A percentile compares a stretch with the other conserved stretches of the same genome.
Evolutionary conservation across 768 basidiomycete species (phyloP).

Genomic region (Russula olivacea): DNA sequence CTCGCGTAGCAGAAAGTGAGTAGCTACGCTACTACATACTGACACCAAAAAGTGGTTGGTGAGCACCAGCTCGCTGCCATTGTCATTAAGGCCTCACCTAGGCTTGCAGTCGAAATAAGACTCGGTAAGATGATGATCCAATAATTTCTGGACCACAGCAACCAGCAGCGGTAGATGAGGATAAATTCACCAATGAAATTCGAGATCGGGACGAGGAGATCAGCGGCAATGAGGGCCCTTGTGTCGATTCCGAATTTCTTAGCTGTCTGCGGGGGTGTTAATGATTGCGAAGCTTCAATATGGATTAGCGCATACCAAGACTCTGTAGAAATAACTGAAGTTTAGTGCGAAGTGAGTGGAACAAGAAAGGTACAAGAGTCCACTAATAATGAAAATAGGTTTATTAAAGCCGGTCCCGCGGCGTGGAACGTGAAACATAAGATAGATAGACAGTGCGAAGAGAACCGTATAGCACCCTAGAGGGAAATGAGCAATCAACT

Average conservation of each 20-base stretch:
- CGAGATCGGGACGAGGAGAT: slow-evolving; percentile 34
- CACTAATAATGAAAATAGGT: neutral
- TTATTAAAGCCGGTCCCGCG: neutral
- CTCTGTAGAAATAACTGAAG: slow-evolving; percentile 34
- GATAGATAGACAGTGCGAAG: neutral
- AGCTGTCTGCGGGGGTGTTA: slow-evolving; percentile 24
- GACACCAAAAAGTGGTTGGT: neutral
- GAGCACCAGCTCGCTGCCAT: neutral
- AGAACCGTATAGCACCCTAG: slow-evolving; percentile 10
- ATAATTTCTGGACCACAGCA: slow-evolving; percentile 36
- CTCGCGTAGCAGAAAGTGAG: neutral
- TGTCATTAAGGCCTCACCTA: slow-evolving; percentile 32
- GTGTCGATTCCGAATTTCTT: slow-evolving; percentile 32
- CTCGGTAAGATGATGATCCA: slow-evolving; percentile 34
- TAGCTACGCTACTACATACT: neutral
- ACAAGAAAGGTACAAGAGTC: slow-evolving; percentile 5
- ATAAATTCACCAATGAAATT: slow-evolving; percentile 35
- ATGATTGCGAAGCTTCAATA: neutral
- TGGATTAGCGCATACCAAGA: slow-evolving; percentile 29
- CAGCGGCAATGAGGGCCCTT: slow-evolving; percentile 30
- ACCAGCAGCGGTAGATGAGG: slow-evolving; percentile 41
- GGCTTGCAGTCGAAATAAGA: slow-evolving; percentile 32
- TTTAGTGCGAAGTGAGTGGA: slow-evolving; percentile 28
- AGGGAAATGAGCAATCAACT: neutral
- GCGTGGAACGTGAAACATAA: neutral